phyloP scores from a whole-genome alignment of 257 asterid genomes.

The Perilla frutescens region DNA sequence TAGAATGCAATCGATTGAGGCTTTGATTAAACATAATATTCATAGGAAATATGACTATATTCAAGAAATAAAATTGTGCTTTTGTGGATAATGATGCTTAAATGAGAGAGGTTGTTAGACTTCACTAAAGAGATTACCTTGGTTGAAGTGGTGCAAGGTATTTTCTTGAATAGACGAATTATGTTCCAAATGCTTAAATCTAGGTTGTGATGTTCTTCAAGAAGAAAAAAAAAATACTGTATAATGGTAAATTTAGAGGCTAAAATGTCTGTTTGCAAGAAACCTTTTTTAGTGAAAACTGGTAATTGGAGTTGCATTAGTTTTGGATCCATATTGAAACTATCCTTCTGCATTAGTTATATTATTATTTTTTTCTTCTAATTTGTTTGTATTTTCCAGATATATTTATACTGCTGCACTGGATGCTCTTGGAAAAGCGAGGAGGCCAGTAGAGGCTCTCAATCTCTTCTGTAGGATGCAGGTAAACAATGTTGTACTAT shows the following conservation, averaged over 20 bases:
- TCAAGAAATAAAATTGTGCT: background rate
- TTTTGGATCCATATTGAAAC: background rate
- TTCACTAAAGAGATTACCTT: constrained; percentile 7
- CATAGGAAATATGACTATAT: background rate
- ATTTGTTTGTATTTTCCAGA: constrained; percentile 46
- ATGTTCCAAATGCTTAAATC: constrained; percentile 8
- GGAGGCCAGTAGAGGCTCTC: constrained; percentile 94
- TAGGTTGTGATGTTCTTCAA: constrained; percentile 7
- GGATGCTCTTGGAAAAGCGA: constrained; percentile 88
- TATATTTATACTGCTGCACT: constrained; percentile 80
- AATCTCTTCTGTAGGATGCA: constrained; percentile 81
- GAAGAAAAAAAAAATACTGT: background rate
- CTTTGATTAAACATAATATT: background rate
- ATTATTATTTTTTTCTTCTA: constrained; percentile 17
- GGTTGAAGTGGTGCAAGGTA: background rate
- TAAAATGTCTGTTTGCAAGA: background rate
- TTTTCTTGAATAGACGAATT: background rate
- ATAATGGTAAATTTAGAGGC: constrained; percentile 3
- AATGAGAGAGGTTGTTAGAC: background rate
- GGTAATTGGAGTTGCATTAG: background rate
- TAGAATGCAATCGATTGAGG: constrained; percentile 11
- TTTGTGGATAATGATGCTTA: constrained; percentile 16
- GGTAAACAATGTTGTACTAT: constrained; percentile 48
- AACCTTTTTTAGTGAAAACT: background rate
- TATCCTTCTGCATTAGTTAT: too few species aligned